Evolutionary conservation across 2,329 filamentous ascomycete species (phyloP), one percentile per base, ranked within the genome.

Genomic region (Nigrospora sphaerica): DNA sequence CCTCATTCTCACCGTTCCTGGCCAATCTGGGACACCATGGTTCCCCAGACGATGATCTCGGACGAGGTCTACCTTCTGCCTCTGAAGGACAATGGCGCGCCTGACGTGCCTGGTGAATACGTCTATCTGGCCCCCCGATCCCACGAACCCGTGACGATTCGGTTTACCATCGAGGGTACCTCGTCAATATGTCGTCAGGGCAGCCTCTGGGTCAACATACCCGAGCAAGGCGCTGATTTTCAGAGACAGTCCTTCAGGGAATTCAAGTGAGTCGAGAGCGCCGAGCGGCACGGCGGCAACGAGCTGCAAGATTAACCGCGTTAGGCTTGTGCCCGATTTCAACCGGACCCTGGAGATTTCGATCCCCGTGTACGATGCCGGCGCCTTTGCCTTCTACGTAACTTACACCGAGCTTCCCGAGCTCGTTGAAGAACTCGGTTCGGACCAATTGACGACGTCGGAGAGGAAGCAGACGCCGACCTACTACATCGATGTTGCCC

Each of bases 131-230:
- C 90, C 1, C 83, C 93, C 16, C 71, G 70, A 53, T 84, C 86
- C 16, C 78, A 76, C 36, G 77, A 85, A n/a, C 86, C 86, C 37
- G 85, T 97, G 59, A 79, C 79, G 45, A 74, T 96, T 47, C 85
- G 92, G 49, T 95, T 98, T 67, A 81, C 89, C 56, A 92, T 96
- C 57, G 87, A 96, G 67, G 91, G 93, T 51, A 92, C 89, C 47
- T 95, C 92, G 63, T 95, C 92, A 51, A 93, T 98, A 73, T 96
- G 91, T 67, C 82, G 90, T 55, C 77, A 95, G 68, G 93, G 95
- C 49, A 96, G 88, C 62, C 76, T 98, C 52, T 98, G 93, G 92
- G 86, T 95, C 60, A 98, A 98, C 66, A 87, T 97, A 50, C 93
- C 93, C 9, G 79, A 85, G 50, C 75, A 83, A 57, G 90, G 85